phyloP scores from a whole-genome alignment of 139 green algal species.

The Chlorella sp. region DNA sequence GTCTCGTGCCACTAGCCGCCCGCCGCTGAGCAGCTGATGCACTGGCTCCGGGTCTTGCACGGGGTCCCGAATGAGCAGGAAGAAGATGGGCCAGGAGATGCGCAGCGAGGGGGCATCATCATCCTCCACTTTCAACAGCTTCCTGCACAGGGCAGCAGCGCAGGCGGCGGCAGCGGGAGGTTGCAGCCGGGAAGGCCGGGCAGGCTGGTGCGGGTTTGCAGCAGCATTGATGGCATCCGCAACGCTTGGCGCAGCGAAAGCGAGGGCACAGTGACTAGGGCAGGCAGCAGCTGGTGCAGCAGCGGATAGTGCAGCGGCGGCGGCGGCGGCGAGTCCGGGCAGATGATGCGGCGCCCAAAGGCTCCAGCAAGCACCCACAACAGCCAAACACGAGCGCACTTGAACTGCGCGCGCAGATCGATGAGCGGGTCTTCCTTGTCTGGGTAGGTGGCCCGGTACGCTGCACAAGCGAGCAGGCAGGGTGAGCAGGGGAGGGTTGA shows the following conservation, averaged over 20 bases:
- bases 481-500: no score
- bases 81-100: conserved; percentile 9
- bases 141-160: background rate
- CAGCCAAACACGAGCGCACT: background rate
- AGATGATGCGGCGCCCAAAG: no score
- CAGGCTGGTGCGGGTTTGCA: no score
- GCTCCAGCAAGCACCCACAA: background rate
- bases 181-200: no score
- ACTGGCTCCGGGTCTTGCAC: no score
- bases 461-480: background rate
- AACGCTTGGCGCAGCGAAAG: no score
- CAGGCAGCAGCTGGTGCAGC: background rate
- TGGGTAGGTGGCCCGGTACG: conserved; percentile 9
- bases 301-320: background rate
- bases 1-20: no score
- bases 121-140: background rate
- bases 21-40: no score
- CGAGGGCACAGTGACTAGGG: no score
- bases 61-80: conserved; percentile 1
- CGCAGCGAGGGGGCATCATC: background rate
- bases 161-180: no score
- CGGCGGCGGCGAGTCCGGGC: no score
- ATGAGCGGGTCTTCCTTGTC: conserved; percentile 8
- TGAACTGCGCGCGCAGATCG: conserved; percentile 5
- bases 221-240: no score